Evolutionary conservation across 352 stramenopile species (phyloP), one percentile per base, ranked within the genome.

Genomic region (Peronospora tabacina): DNA sequence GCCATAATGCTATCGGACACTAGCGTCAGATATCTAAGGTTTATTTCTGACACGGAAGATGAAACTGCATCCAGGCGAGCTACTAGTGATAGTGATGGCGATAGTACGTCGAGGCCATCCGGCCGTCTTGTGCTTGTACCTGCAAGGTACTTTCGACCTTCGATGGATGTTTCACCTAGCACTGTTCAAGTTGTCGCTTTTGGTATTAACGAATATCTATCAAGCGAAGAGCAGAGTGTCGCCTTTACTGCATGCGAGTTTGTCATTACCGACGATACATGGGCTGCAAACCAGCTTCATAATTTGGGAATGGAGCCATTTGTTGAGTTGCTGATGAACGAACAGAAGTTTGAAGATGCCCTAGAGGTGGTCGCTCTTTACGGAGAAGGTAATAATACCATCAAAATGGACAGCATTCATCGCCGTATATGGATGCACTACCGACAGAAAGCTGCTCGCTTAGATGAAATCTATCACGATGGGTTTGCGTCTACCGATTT

Each of bases 401-500:
- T 79, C 19, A 58, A 72, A 11, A 30, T 66, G 9, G 72, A 84
- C n/a, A 26, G 30, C 4, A 72, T 87, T 22, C 74, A 85, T 34
- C 67, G 62, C 8, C 57, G 63, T 34, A 41, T 84, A 19, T 87
- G 76, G 76, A 46, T 42, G 4, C 38, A 77, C 11, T 87, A 74
- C 19, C 50, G 67, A 32, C 13, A 68, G 5, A 15, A 46, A 35
- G 52, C 49, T 36, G 50, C 45, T 49, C 34, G 28, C 15, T 28
- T 38, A 16, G n/a, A 50, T 20, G 30, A 52, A 28, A 19, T 28
- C 0, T 33, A 6, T n/a, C 20, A 51, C 19, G 24, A 43, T 15
- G 33, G 19, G 12, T 9, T n/a, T 35, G 17, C n/a, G 22, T 38
- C 5, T 0, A n/a, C 2, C 2, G 24, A 59, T 9, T 13, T 12